Evolutionary conservation across 2,329 filamentous ascomycete genomes (phyloP).

Genomic region (Neophaeococcomyces mojaviensis): DNA sequence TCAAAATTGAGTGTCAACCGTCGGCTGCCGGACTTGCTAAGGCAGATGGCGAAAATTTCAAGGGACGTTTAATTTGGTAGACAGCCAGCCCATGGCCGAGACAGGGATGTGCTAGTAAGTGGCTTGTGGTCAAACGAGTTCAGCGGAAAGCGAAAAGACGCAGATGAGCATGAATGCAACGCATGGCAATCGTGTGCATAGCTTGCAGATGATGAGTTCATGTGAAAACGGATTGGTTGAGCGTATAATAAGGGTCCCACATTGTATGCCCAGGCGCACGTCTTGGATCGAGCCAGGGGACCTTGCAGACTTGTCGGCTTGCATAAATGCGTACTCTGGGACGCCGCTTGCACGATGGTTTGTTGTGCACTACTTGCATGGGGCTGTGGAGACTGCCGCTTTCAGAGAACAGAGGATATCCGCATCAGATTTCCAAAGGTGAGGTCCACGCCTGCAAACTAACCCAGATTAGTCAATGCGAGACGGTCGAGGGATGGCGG

Average conservation of each 20-base stretch:
- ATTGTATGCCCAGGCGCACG: too few species aligned
- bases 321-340: background rate
- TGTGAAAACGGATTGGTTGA: too few species aligned
- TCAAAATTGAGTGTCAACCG: background rate
- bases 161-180: background rate
- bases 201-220: background rate
- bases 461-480: background rate
- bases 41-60: background rate
- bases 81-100: background rate
- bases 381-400: background rate
- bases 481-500: background rate
- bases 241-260: too few species aligned
- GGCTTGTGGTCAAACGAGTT: background rate
- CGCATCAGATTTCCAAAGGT: background rate
- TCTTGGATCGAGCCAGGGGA: too few species aligned
- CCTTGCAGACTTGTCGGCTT: too few species aligned
- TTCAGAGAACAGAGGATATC: background rate
- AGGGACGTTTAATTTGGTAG: slow-evolving; percentile 1
- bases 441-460: background rate
- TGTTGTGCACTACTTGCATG: background rate
- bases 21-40: background rate
- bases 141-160: background rate
- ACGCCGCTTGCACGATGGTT: background rate
- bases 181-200: slow-evolving; percentile 1
- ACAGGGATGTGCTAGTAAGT: background rate